A percentile compares a stretch with the other conserved stretches of the same genome.
These are phyloP conservation scores for Epichloe brachyelytri DNA, from an alignment of 2,329 filamentous ascomycete genomes.

Conservation along the genomic window DNA sequence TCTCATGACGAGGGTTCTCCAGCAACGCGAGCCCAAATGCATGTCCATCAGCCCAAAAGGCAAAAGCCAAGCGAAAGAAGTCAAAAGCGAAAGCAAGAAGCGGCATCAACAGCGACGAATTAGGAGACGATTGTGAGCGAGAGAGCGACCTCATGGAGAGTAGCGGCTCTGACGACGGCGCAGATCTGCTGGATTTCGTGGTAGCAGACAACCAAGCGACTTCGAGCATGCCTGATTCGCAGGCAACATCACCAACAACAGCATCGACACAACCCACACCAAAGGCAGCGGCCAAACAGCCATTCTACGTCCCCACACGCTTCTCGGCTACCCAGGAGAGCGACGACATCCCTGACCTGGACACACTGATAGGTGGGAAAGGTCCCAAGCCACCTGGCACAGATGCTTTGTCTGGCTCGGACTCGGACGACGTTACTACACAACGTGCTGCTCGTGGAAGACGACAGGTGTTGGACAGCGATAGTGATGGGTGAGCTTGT, in stretches of 20 bases:
- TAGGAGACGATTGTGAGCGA: slow-evolving; percentile 38
- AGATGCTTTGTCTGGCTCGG: slow-evolving; percentile 8
- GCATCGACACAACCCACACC: slow-evolving; percentile 10
- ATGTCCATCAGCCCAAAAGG: slow-evolving; percentile 9
- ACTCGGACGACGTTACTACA: slow-evolving; percentile 9
- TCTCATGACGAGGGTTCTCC: slow-evolving; percentile 9
- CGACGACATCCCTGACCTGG: slow-evolving; percentile 24
- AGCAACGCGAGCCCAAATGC: neutral
- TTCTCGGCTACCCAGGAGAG: slow-evolving; percentile 29
- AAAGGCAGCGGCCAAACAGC: slow-evolving; percentile 11
- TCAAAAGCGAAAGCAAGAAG: slow-evolving; percentile 11
- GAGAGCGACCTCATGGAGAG: slow-evolving; percentile 34
- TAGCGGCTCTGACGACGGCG: slow-evolving; percentile 34
- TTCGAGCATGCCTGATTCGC: slow-evolving; percentile 23
- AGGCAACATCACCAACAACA: slow-evolving; percentile 15
- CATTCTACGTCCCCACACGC: slow-evolving; percentile 25
- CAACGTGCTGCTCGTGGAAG: slow-evolving; percentile 13
- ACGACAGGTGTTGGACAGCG: slow-evolving; percentile 18
- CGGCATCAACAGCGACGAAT: slow-evolving; percentile 31
- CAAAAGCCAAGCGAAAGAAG: slow-evolving; percentile 12
- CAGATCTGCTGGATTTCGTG: slow-evolving; percentile 44
- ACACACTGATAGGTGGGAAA: slow-evolving; percentile 13
- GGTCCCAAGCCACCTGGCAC: neutral
- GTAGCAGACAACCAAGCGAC: slow-evolving; percentile 33
- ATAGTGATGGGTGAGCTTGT: slow-evolving; percentile 14